Evolutionary conservation across 2,329 filamentous ascomycete species (phyloP).

Genomic region (Chaetomiaceae sp.): DNA sequence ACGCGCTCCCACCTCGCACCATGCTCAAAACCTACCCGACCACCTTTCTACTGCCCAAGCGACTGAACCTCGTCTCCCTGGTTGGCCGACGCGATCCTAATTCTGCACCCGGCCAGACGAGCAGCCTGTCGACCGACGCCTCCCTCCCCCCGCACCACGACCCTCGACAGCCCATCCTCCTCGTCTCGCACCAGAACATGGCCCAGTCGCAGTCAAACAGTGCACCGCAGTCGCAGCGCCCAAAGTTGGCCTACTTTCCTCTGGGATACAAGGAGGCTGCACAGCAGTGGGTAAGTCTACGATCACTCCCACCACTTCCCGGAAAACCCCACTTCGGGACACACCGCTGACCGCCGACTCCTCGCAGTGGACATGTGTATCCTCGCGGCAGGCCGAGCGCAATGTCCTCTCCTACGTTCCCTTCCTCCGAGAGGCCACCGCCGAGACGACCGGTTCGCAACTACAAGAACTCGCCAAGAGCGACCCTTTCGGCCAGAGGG

Average conservation of each 20-base stretch:
- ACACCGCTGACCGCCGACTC: slow-evolving; percentile 9
- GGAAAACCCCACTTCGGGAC: background rate
- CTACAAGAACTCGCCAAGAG: slow-evolving; percentile 43
- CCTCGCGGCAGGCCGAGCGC: slow-evolving; percentile 79
- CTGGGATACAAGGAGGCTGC: slow-evolving; percentile 88
- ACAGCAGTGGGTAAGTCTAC: slow-evolving; percentile 73
- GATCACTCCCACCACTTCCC: background rate
- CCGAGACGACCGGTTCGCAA: slow-evolving; percentile 33
- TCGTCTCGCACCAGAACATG: slow-evolving; percentile 20
- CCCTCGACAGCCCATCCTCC: slow-evolving; percentile 25
- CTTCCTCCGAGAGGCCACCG: slow-evolving; percentile 70
- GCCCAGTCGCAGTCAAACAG: slow-evolving; percentile 9
- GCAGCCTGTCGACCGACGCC: slow-evolving; percentile 30
- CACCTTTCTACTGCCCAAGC: slow-evolving; percentile 20
- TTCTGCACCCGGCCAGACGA: slow-evolving; percentile 5
- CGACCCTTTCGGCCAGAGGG: slow-evolving; percentile 77
- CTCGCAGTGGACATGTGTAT: slow-evolving; percentile 74
- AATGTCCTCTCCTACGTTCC: slow-evolving; percentile 83
- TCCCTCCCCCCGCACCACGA: slow-evolving; percentile 20
- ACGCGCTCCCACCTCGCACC: slow-evolving; percentile 10
- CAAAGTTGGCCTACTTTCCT: slow-evolving; percentile 66
- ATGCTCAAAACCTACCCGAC: slow-evolving; percentile 27
- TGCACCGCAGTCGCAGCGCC: slow-evolving; percentile 14
- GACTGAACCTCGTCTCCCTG: slow-evolving; percentile 20
- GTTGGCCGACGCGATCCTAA: slow-evolving; percentile 7